Evolutionary conservation across 495 filamentous ascomycete species (phyloP), one percentile per base, ranked within the genome.

Genomic region (Zalerion maritima): DNA sequence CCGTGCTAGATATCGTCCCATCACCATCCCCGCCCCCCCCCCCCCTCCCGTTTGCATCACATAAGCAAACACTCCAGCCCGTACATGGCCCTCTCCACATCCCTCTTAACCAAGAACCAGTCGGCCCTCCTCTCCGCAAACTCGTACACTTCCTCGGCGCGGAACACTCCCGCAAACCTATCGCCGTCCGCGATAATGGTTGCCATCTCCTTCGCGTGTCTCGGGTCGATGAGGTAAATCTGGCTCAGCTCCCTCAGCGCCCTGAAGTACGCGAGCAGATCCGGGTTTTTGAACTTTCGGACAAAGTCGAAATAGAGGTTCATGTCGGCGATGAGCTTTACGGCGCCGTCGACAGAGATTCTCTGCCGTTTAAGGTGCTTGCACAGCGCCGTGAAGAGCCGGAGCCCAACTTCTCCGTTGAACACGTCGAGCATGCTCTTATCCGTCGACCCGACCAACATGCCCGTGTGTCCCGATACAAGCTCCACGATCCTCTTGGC

Each of bases 391-490:
- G 75, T 71, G 52, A 96, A 96, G 11, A 96, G 67, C 11, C 91
- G 76, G 21, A 96, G 64, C 1, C 89, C 91, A 16, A 96, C 87
- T 58, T 99, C 89, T 57, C 92, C 85, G 52, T 92, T 94, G 60
- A 99, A 99, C 12, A 96, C 89, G 45, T 99, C 89, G 12, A 99
- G 73, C 62, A 93, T 85, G 45, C 78, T 86, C 57, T 96, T 96
- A 47, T 99, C 89, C 2, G 85, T 94, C 48, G 79, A 87, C 16
- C 89, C 89, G 2, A 75, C 66, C 2, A 99, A 66, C 78, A 99
- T 87, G 38, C 68, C 73, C 2, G 85, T 94, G 49, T 99, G 89
- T 11, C 75, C 75, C 13, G 74, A 70, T 3, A 96, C 78, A 11
- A 94, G 70, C 21, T 82, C 72, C n/a, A 91, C 75, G 11, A 97